Percentiles rank a stretch among this genome's conserved stretches.
phyloP scores from a whole-genome alignment of 2,329 filamentous ascomycete species.

The Penicillium sp. region DNA sequence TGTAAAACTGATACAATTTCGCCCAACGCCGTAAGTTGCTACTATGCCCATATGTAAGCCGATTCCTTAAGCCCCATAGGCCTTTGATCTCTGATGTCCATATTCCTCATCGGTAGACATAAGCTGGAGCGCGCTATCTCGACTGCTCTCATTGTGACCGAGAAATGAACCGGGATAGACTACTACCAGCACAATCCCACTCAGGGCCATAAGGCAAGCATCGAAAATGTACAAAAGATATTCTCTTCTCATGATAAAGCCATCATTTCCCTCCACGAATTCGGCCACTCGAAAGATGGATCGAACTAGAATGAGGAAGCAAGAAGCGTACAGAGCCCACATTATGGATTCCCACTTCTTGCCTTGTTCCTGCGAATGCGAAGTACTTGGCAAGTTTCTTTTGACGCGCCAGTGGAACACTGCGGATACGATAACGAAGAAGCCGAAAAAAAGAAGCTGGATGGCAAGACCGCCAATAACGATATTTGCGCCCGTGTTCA shows the following conservation, averaged over 20 bases:
- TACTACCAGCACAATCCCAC: conserved; percentile 11
- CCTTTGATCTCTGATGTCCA: background rate
- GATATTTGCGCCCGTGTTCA: conserved; percentile 40
- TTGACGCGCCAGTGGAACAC: conserved; percentile 53
- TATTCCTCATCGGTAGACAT: conserved; percentile 5
- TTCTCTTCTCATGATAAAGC: conserved; percentile 37
- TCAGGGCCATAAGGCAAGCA: conserved; percentile 35
- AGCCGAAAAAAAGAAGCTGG: conserved; percentile 62
- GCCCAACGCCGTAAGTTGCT: background rate
- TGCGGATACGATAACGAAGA: conserved; percentile 57
- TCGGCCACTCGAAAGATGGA: conserved; percentile 41
- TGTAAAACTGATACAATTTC: background rate
- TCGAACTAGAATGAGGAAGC: conserved; percentile 36
- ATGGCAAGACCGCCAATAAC: conserved; percentile 60
- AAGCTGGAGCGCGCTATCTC: conserved; percentile 18
- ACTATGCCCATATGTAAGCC: background rate
- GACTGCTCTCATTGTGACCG: background rate
- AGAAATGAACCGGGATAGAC: conserved; percentile 15
- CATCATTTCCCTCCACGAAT: conserved; percentile 37
- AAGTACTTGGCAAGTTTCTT: background rate
- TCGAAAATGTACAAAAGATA: conserved; percentile 41
- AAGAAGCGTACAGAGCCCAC: conserved; percentile 31
- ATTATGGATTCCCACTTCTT: conserved; percentile 23
- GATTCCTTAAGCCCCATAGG: background rate
- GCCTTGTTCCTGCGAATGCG: background rate